Percentiles rank a stretch among this genome's conserved stretches.
Evolutionary conservation across 2,329 filamentous ascomycete genomes (phyloP).

Genomic region (Aspergillus aculeatinus): DNA sequence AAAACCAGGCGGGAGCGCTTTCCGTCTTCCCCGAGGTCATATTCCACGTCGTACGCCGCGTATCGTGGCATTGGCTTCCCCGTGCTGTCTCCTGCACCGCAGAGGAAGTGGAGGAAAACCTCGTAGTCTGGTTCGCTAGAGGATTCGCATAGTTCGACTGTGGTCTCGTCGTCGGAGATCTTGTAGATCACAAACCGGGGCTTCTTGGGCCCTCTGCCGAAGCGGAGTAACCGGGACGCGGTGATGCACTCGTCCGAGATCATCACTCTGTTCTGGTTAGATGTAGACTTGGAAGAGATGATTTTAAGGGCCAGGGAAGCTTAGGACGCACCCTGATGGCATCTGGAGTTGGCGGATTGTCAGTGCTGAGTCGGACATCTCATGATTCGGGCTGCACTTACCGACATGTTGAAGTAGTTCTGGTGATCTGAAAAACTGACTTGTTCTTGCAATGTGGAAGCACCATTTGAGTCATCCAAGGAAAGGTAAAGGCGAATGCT

Average conservation of each 20-base stretch:
- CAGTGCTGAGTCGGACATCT: too few relatives aligned
- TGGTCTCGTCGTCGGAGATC: conserved; percentile 13
- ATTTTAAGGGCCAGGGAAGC: too few relatives aligned
- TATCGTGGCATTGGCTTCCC: conserved; percentile 12
- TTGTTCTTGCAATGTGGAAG: too few relatives aligned
- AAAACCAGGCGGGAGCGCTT: conserved; percentile 12
- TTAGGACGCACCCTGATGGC: too few relatives aligned
- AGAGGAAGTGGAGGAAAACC: conserved; percentile 12
- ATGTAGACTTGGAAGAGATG: too few relatives aligned
- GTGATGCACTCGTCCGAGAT: conserved; percentile 6
- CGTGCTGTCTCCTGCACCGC: background rate
- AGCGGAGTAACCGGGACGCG: conserved; percentile 9
- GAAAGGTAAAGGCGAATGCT: too few relatives aligned
- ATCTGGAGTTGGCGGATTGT: too few relatives aligned
- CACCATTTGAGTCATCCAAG: too few relatives aligned
- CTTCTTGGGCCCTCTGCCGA: conserved; percentile 3
- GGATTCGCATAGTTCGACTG: conserved; percentile 9
- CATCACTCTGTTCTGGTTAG: background rate
- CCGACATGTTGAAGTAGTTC: too few relatives aligned
- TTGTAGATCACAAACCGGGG: conserved; percentile 14
- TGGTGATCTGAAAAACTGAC: too few relatives aligned
- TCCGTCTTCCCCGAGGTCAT: conserved; percentile 14
- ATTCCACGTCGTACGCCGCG: conserved; percentile 20
- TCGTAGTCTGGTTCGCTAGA: conserved; percentile 14
- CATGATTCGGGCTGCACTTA: too few relatives aligned